A percentile compares a stretch with the other conserved stretches of the same genome.
Evolutionary conservation across 371 early-diverging fungal genomes (phyloP).

Genomic region (Mucor circinelloides): DNA sequence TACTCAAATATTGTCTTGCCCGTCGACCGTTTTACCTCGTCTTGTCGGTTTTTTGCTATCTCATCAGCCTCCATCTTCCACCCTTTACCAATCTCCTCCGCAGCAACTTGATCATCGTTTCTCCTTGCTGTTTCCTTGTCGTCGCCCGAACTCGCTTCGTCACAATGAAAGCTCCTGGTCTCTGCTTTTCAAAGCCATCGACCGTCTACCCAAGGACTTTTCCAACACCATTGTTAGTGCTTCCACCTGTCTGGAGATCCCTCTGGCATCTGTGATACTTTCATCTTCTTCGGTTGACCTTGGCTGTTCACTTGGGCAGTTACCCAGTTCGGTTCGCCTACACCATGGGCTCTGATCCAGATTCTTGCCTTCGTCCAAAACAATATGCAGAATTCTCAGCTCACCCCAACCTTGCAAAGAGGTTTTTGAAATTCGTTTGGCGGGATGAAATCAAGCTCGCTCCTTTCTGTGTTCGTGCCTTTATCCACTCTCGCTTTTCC

Average conservation of each 20-base stretch:
- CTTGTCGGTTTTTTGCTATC: neutral
- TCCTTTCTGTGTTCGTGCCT: neutral
- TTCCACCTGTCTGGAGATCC: neutral
- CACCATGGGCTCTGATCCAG: too few relatives aligned
- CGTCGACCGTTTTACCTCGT: constrained; percentile 2
- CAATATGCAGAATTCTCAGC: too few relatives aligned
- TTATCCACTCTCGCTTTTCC: too few relatives aligned
- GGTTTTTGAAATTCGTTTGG: neutral
- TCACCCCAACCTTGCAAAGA: too few relatives aligned
- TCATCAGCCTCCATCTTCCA: neutral
- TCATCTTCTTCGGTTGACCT: neutral
- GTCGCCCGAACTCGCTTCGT: neutral
- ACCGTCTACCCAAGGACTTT: constrained; percentile 5
- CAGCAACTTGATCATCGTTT: constrained; percentile 1
- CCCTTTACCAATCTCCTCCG: neutral
- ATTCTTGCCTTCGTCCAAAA: too few relatives aligned
- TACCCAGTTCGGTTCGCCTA: too few relatives aligned
- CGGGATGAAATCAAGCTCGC: neutral
- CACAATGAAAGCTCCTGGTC: neutral
- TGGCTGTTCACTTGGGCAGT: too few relatives aligned
- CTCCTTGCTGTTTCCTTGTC: neutral
- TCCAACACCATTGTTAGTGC: neutral
- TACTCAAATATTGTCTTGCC: neutral
- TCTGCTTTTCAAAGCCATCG: constrained; percentile 6
- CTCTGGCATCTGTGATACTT: constrained; percentile 6